Percentiles rank a stretch among this genome's conserved stretches.
Conservation (phyloP, 345 rosid genomes). For the Dipteronia sinensis region DNA sequence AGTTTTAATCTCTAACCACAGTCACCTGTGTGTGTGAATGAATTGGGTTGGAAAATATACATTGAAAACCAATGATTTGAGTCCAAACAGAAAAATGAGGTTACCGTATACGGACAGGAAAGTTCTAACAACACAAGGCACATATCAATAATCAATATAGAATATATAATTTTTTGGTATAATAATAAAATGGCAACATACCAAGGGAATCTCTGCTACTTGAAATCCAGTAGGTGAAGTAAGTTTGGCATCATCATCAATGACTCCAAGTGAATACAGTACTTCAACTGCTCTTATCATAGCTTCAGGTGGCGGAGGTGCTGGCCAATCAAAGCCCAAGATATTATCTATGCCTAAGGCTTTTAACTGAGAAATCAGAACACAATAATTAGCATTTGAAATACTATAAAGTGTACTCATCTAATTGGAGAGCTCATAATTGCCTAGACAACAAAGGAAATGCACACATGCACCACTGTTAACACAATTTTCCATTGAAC, state of each 20-base stretch:
- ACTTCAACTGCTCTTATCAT: slow-evolving; percentile 94
- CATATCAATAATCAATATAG: not conserved
- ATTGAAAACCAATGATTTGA: not conserved
- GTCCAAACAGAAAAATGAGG: not conserved
- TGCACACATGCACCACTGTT: not conserved
- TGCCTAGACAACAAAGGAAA: not conserved
- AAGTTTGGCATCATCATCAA: slow-evolving; percentile 97
- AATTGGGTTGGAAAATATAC: not conserved
- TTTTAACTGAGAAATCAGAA: slow-evolving; percentile 58
- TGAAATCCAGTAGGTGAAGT: slow-evolving; percentile 96
- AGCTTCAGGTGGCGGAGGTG: slow-evolving; percentile 91
- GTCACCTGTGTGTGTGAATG: not conserved
- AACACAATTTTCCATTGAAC: not conserved
- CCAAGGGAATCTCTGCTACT: slow-evolving; percentile 96
- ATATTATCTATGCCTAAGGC: slow-evolving; percentile 96
- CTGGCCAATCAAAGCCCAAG: slow-evolving; percentile 90
- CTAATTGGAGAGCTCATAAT: not conserved
- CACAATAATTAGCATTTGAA: slow-evolving; percentile 12
- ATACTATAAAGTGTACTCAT: not conserved
- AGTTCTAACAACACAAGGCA: not conserved
- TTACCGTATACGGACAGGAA: not conserved
- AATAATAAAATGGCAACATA: slow-evolving; percentile 29
- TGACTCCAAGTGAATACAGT: slow-evolving; percentile 85
- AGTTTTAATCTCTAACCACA: not conserved
- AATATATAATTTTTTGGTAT: not conserved